Evolutionary conservation across 1,139 yeast genomes (phyloP).

Genomic region (Suhomyces ambrosiae): DNA sequence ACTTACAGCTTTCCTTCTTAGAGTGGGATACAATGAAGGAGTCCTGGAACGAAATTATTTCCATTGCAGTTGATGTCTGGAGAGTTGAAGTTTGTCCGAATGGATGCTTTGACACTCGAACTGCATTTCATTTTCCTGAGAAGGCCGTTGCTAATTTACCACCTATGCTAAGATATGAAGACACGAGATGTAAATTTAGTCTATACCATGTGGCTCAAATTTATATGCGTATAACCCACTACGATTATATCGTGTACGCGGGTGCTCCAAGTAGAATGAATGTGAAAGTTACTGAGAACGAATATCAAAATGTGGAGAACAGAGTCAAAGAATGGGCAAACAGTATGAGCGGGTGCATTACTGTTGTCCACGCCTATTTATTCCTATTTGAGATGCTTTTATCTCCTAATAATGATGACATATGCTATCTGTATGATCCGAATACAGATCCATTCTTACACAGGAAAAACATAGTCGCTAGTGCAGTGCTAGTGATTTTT

Average conservation of each 20-base stretch:
- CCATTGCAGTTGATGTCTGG: slow-evolving; percentile 67
- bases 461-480: slow-evolving; percentile 57
- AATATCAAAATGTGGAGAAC: slow-evolving; percentile 15
- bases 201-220: slow-evolving; percentile 19
- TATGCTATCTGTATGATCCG: slow-evolving; percentile 43
- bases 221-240: slow-evolving; percentile 18
- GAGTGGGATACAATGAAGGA: slow-evolving; percentile 37
- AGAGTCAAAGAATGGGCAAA: slow-evolving; percentile 16
- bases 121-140: slow-evolving; percentile 21
- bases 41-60: slow-evolving; percentile 65
- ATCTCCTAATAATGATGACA: slow-evolving; percentile 23
- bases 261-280: slow-evolving; percentile 21
- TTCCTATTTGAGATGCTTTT: slow-evolving; percentile 20
- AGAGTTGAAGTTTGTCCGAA: slow-evolving; percentile 33
- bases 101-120: slow-evolving; percentile 32
- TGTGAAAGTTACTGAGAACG: slow-evolving; percentile 14
- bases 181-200: slow-evolving; percentile 52
- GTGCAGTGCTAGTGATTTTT: slow-evolving; percentile 59
- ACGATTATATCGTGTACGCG: slow-evolving; percentile 19
- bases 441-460: slow-evolving; percentile 56
- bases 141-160: slow-evolving; percentile 18
- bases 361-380: slow-evolving; percentile 16
- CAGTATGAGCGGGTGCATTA: slow-evolving; percentile 13
- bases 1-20: slow-evolving; percentile 49
- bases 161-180: slow-evolving; percentile 25